Conservation (phyloP, 2,329 filamentous ascomycete genomes). For the Verticillium albo-atrum region DNA sequence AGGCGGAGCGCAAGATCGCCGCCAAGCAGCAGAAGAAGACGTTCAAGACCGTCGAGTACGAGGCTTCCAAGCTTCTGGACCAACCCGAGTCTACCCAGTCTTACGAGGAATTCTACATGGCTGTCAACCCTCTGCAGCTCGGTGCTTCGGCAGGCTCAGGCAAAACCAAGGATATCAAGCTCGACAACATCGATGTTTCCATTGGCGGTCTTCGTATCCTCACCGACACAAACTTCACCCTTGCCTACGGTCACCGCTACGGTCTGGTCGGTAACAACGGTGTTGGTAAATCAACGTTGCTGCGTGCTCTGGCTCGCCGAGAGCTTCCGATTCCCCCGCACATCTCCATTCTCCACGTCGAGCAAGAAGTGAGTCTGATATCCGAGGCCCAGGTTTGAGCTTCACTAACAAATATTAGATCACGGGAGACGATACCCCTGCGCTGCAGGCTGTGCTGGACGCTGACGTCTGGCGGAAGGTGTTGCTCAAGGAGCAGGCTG, state of each 20-base stretch:
- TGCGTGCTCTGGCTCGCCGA: conserved; percentile 86
- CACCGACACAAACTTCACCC: conserved; percentile 82
- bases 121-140: conserved; percentile 92
- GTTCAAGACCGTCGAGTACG: conserved; percentile 98
- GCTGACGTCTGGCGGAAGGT: conserved; percentile 99
- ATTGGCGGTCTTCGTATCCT: conserved; percentile 87
- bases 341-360: conserved; percentile 97
- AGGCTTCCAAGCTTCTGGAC: conserved; percentile 85
- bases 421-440: conserved; percentile 89
- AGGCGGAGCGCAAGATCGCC: conserved; percentile 94
- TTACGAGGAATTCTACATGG: conserved; percentile 99
- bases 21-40: conserved; percentile 98
- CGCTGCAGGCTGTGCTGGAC: conserved; percentile 90
- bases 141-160: conserved; percentile 62
- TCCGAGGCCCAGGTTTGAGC: not conserved
- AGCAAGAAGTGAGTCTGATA: conserved; percentile 75
- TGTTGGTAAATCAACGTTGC: conserved; percentile 95
- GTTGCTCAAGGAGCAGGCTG: conserved; percentile 80
- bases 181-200: conserved; percentile 92
- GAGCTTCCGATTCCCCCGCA: conserved; percentile 93
- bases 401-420: conserved; percentile 50
- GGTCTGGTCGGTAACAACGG: conserved; percentile 98
- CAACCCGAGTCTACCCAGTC: conserved; percentile 79
- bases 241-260: conserved; percentile 90
- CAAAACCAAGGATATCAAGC: conserved; percentile 99